A percentile compares a stretch with the other conserved stretches of the same genome.
phyloP scores from a whole-genome alignment of 345 rosid genomes.

The Citrus reticulata region DNA sequence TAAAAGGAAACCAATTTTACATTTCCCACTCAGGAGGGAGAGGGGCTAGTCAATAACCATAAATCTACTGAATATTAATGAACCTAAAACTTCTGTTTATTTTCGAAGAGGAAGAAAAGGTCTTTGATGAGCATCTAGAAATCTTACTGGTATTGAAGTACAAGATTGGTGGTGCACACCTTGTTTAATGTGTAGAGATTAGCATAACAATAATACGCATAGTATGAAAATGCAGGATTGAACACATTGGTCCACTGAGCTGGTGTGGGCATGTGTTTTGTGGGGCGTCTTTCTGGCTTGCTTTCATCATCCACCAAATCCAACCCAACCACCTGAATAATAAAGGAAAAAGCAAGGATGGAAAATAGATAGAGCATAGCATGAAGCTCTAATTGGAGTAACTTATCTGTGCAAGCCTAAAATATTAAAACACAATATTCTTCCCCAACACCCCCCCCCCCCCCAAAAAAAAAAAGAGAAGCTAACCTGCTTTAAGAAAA shows the following conservation, averaged over 20 bases:
- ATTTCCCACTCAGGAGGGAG: neutral
- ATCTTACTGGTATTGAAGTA: neutral
- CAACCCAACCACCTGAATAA: slow-evolving; percentile 89
- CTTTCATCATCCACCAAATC: slow-evolving; percentile 99
- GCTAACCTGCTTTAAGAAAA: slow-evolving; percentile 89
- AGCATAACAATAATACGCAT: slow-evolving; percentile 91
- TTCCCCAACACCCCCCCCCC: no score
- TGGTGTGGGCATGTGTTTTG: slow-evolving; percentile 99
- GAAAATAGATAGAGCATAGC: neutral
- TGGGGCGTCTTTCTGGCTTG: slow-evolving; percentile 99
- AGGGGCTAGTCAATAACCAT: neutral
- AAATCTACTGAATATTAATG: neutral
- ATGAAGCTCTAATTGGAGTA: neutral
- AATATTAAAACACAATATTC: neutral
- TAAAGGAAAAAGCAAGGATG: neutral
- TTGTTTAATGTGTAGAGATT: slow-evolving; percentile 91
- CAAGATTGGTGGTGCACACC: slow-evolving; percentile 34
- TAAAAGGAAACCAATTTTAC: neutral
- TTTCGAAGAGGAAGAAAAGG: neutral
- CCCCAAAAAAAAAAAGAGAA: neutral
- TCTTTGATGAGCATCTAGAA: slow-evolving; percentile 1
- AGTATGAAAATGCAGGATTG: slow-evolving; percentile 96
- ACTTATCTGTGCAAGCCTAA: neutral
- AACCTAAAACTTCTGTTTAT: slow-evolving; percentile 5
- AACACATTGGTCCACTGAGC: slow-evolving; percentile 94